These are phyloP conservation scores for Dicorynia guianensis DNA, from an alignment of 306 rosid genomes.

Conservation along the genomic window DNA sequence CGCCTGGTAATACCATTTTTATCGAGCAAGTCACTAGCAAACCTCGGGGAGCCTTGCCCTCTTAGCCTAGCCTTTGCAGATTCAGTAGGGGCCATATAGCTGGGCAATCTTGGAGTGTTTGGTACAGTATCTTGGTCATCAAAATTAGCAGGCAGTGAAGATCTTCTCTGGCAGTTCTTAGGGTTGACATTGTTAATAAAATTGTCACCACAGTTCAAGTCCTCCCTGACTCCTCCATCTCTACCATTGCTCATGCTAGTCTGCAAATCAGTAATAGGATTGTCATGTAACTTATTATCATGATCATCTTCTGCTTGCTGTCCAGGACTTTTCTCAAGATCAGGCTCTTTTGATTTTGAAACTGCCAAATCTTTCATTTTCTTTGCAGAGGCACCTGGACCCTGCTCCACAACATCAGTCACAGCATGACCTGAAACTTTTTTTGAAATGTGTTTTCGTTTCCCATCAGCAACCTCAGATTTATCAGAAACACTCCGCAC, in stretches of 20 bases:
- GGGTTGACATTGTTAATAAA: constrained; percentile 15
- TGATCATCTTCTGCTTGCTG: constrained; percentile 37
- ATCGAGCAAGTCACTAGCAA: constrained; percentile 49
- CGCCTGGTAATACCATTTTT: constrained; percentile 52
- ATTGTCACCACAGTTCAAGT: constrained; percentile 41
- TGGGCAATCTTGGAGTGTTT: constrained; percentile 54
- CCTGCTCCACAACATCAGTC: constrained; percentile 45
- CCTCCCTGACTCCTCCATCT: constrained; percentile 45
- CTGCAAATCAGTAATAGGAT: constrained; percentile 32
- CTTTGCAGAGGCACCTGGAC: constrained; percentile 41
- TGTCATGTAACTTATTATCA: constrained; percentile 21
- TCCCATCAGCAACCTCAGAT: constrained; percentile 50
- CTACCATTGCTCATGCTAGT: constrained; percentile 33
- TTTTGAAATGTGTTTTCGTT: constrained; percentile 43
- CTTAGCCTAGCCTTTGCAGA: constrained; percentile 71
- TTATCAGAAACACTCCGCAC: constrained; percentile 41
- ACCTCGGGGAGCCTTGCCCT: constrained; percentile 54
- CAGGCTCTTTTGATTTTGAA: constrained; percentile 34
- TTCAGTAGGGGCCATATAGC: constrained; percentile 74
- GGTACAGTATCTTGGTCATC: constrained; percentile 54
- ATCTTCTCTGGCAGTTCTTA: constrained; percentile 54
- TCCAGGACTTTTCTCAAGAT: constrained; percentile 39
- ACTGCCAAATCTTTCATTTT: constrained; percentile 39
- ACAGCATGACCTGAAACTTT: constrained; percentile 38
- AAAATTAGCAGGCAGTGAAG: constrained; percentile 56